phyloP scores from a whole-genome alignment of 768 basidiomycete species.

The Suillus lakei region DNA sequence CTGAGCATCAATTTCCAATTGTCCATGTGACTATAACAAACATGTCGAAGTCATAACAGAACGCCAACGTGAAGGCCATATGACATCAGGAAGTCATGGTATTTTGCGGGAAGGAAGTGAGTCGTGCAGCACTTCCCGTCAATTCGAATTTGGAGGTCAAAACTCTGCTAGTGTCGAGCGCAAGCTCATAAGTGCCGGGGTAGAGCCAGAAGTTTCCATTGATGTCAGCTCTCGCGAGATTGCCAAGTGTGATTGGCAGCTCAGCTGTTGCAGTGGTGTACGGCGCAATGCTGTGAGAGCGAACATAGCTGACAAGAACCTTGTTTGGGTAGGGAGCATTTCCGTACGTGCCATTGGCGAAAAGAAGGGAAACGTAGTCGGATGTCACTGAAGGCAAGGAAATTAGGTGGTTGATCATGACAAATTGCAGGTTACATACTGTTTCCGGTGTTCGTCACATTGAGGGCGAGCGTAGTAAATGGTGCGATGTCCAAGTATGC shows the following conservation, averaged over 20 bases:
- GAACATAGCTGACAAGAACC: slow-evolving; percentile 53
- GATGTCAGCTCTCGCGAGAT: slow-evolving; percentile 52
- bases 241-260: slow-evolving; percentile 50
- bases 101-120: slow-evolving; percentile 46
- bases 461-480: slow-evolving; percentile 55
- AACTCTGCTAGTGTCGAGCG: slow-evolving; percentile 46
- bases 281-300: slow-evolving; percentile 39
- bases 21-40: background rate
- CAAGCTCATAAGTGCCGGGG: slow-evolving; percentile 46
- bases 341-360: slow-evolving; percentile 51
- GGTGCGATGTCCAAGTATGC: slow-evolving; percentile 45
- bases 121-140: slow-evolving; percentile 44
- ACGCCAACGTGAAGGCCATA: background rate
- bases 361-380: slow-evolving; percentile 60
- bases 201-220: slow-evolving; percentile 50
- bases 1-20: background rate
- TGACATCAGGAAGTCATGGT: slow-evolving; percentile 6
- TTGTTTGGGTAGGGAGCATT: slow-evolving; percentile 58
- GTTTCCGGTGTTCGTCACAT: slow-evolving; percentile 53
- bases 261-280: slow-evolving; percentile 35
- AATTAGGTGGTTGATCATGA: background rate
- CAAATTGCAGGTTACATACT: background rate
- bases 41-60: background rate
- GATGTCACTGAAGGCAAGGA: slow-evolving; percentile 38
- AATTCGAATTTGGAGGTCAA: slow-evolving; percentile 48